Conservation (phyloP, 2,329 filamentous ascomycete genomes). For the Aspergillus fructus region DNA sequence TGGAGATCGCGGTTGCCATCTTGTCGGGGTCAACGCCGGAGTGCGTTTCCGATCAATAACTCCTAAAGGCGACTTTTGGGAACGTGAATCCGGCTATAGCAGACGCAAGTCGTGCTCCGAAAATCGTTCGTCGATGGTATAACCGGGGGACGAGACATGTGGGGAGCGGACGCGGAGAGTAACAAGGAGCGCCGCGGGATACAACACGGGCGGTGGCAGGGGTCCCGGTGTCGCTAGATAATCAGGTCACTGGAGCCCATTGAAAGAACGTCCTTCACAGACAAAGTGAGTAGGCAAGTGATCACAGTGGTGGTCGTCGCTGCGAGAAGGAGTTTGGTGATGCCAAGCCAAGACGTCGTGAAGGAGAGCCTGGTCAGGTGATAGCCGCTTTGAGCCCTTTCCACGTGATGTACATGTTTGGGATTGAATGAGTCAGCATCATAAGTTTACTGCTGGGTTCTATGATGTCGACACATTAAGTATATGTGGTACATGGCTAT, state of each 20-base stretch:
- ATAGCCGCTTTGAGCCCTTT: slow-evolving; percentile 18
- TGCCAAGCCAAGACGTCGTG: slow-evolving; percentile 39
- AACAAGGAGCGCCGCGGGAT: slow-evolving; percentile 27
- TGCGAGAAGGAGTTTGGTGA: slow-evolving; percentile 37
- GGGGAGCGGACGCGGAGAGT: slow-evolving; percentile 36
- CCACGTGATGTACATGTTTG: slow-evolving; percentile 5
- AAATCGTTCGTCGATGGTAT: slow-evolving; percentile 35
- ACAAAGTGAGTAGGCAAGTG: slow-evolving; percentile 20
- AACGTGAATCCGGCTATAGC: slow-evolving; percentile 25
- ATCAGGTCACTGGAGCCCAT: slow-evolving; percentile 24
- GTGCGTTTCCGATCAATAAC: slow-evolving; percentile 17
- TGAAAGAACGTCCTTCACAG: slow-evolving; percentile 24
- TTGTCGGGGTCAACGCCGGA: slow-evolving; percentile 23
- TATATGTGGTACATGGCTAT: background rate
- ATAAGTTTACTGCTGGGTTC: background rate
- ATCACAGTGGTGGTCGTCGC: slow-evolving; percentile 22
- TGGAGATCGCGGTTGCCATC: slow-evolving; percentile 48
- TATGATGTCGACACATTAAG: background rate
- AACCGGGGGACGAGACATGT: slow-evolving; percentile 46
- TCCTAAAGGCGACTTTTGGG: slow-evolving; percentile 26
- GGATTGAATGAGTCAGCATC: background rate
- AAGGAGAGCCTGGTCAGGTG: slow-evolving; percentile 28
- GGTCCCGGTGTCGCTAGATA: slow-evolving; percentile 21
- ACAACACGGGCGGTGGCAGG: slow-evolving; percentile 21
- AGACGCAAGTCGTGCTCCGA: slow-evolving; percentile 32